Evolutionary conservation across 371 early-diverging fungal species (phyloP).

Genomic region (Entomophthora muscae): DNA sequence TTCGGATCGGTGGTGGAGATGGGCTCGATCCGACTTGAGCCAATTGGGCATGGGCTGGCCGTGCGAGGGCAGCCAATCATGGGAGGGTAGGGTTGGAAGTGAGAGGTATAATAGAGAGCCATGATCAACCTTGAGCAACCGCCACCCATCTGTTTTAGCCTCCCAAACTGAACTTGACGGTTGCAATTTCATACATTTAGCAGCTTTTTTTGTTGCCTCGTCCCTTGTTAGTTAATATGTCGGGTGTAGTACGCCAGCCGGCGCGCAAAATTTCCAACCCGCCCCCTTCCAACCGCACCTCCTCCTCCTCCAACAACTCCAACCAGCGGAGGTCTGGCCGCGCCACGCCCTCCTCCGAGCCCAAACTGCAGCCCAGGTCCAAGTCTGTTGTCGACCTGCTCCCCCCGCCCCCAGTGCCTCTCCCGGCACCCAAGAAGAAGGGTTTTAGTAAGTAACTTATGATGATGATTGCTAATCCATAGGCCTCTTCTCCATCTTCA

Average conservation of each 20-base stretch:
- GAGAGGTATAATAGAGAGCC: no score
- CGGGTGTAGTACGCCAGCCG: neutral
- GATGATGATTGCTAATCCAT: neutral
- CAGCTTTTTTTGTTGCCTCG: no score
- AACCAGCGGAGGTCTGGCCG: neutral
- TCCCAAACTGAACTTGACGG: no score
- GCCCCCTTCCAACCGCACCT: neutral
- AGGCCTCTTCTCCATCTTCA: slow-evolving; percentile 4
- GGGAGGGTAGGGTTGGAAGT: no score
- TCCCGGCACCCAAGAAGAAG: slow-evolving; percentile 1
- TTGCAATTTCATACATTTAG: no score
- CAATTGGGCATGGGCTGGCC: no score
- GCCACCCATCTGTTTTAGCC: no score
- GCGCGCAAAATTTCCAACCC: neutral
- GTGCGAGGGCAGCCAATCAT: no score
- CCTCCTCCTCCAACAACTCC: neutral
- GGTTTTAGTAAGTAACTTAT: slow-evolving; percentile 7
- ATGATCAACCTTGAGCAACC: no score
- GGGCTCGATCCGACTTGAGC: no score
- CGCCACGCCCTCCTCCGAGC: slow-evolving; percentile 3
- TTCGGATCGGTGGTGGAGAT: no score
- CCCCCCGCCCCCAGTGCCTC: neutral
- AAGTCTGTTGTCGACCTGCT: neutral
- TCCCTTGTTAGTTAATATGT: neutral
- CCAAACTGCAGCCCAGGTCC: neutral